phyloP scores from a whole-genome alignment of 495 filamentous ascomycete genomes.

The Massariosphaeria phaeospora region DNA sequence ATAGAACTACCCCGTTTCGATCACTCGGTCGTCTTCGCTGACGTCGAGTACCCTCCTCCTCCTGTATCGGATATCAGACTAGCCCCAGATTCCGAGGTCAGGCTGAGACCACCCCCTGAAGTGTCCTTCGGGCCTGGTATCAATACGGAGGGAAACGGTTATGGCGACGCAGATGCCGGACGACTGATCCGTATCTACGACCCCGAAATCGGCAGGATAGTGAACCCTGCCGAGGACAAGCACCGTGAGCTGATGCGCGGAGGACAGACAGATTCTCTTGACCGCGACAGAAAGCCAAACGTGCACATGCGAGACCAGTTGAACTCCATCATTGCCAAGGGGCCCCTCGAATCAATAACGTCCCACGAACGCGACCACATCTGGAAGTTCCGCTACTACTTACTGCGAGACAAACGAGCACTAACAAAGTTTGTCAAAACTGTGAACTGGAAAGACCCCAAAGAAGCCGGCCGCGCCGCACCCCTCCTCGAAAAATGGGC shows the following conservation, averaged over 20 bases:
- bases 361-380: slow-evolving; percentile 91
- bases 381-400: slow-evolving; percentile 93
- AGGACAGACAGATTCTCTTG: slow-evolving; percentile 85
- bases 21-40: slow-evolving; percentile 90
- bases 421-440: slow-evolving; percentile 97
- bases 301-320: slow-evolving; percentile 93
- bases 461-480: slow-evolving; percentile 81
- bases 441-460: slow-evolving; percentile 84
- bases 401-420: slow-evolving; percentile 87
- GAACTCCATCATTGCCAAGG: slow-evolving; percentile 85
- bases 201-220: slow-evolving; percentile 78
- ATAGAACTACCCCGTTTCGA: slow-evolving; percentile 93
- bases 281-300: slow-evolving; percentile 91
- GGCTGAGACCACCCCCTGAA: slow-evolving; percentile 72
- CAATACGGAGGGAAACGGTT: slow-evolving; percentile 54
- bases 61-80: slow-evolving; percentile 64
- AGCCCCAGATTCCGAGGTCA: slow-evolving; percentile 59
- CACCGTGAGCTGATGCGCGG: slow-evolving; percentile 87
- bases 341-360: slow-evolving; percentile 80
- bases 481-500: slow-evolving; percentile 91
- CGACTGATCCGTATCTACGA: slow-evolving; percentile 83
- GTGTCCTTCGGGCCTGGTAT: slow-evolving; percentile 81
- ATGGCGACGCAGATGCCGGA: slow-evolving; percentile 49
- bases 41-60: slow-evolving; percentile 84
- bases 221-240: slow-evolving; percentile 94